A percentile compares a stretch with the other conserved stretches of the same genome.
These are phyloP conservation scores for Citrus inodora DNA, from an alignment of 345 rosid species.

Conservation along the genomic window DNA sequence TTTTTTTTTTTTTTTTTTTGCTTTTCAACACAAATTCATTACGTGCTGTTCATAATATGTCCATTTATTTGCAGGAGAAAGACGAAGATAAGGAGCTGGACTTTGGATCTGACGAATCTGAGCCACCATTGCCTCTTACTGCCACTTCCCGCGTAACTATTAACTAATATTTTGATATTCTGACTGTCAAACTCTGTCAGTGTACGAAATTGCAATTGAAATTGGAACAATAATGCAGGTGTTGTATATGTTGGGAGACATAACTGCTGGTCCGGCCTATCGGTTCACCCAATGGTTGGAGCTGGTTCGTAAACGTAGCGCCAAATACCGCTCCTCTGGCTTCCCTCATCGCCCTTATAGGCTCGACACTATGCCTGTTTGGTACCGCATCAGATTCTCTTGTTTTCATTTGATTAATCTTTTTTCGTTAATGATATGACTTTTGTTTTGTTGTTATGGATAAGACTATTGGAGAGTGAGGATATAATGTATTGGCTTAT, in stretches of 20 bases:
- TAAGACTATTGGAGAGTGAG: not conserved
- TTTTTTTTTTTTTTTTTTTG: not conserved
- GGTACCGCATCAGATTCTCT: constrained; percentile 17
- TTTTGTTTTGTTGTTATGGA: not conserved
- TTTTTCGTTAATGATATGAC: not conserved
- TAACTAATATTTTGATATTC: too few species aligned
- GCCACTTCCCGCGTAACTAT: constrained; percentile 84
- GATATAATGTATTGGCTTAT: not conserved
- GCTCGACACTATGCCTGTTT: constrained; percentile 40
- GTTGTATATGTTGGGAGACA: constrained; percentile 96
- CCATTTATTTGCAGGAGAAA: constrained; percentile 45
- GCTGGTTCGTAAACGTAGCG: constrained; percentile 92
- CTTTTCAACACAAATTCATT: constrained; percentile 3
- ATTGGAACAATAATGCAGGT: constrained; percentile 44
- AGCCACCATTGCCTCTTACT: constrained; percentile 71
- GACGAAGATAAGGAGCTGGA: constrained; percentile 57
- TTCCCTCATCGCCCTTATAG: constrained; percentile 70
- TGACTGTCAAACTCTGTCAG: too few species aligned
- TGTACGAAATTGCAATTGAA: too few species aligned
- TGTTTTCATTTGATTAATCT: not conserved
- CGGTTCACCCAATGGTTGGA: constrained; percentile 95
- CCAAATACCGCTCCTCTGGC: constrained; percentile 70
- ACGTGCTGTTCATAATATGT: not conserved
- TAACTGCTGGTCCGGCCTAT: constrained; percentile 79
- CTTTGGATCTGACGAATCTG: constrained; percentile 58